Evolutionary conservation across 225 moss, liverwort and hornwort genomes (phyloP), one percentile per base, ranked within the genome.

Genomic region (Lunularia cruciata): DNA sequence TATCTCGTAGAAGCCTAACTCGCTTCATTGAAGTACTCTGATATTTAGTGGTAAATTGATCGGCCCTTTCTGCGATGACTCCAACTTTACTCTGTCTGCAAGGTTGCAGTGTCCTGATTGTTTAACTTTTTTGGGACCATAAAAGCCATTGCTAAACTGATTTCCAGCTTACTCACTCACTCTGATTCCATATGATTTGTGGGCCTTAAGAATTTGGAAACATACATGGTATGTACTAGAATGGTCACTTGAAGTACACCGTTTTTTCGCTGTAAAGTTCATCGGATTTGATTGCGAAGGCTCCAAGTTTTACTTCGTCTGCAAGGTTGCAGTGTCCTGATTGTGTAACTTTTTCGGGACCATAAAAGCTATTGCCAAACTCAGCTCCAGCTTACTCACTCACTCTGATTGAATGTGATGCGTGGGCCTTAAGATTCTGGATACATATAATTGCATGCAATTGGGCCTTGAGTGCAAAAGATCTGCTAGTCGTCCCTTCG

Each of bases 381-480:
- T 3, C 1, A 15, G 32, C 14, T 54, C 11, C 37, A 55, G 6
- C 40, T 55, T 30, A 48, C 47, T 48, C 47, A 56, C 34, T 6
- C 33, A 34, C 47, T 33, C 16, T 46, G 58, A 48, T 6, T 11
- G 25, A 9, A 52, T 6, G 9, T 39, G 62, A 63, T 23, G 6
- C 40, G 37, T 53, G 72, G 61, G 52, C 40, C 39, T 32, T 32
- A 16, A 63, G 60, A 9, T 20, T 10, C 20, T 34, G 58, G 58
- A 35, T 18, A 58, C 58, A 58, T 58, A 0, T 15, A 15, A n/a
- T n/a, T n/a, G n/a, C n/a, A n/a, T n/a, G n/a, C n/a, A n/a, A n/a
- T n/a, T n/a, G n/a, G n/a, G n/a, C n/a, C n/a, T n/a, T n/a, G n/a
- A n/a, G n/a, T n/a, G n/a, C n/a, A 58, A 2, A 23, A 48, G 7